phyloP scores from a whole-genome alignment of 140 eudicot species.

The Cichorium intybus region DNA sequence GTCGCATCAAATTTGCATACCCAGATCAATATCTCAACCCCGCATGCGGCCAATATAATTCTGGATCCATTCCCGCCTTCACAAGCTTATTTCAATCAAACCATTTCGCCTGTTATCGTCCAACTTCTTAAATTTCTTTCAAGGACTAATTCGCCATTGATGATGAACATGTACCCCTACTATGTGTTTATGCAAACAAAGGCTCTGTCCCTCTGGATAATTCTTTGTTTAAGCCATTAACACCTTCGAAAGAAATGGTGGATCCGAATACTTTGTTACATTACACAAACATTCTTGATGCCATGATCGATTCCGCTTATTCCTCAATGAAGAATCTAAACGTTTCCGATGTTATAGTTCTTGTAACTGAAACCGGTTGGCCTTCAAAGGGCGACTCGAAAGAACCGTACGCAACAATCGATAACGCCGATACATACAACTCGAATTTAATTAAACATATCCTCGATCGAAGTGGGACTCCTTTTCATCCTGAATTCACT shows the following conservation, averaged over 20 bases:
- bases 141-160: conserved; percentile 65
- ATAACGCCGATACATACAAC: conserved; percentile 79
- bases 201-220: conserved; percentile 89
- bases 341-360: conserved; percentile 63
- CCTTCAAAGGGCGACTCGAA: conserved; percentile 91
- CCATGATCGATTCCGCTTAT: conserved; percentile 85
- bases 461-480: conserved; percentile 72
- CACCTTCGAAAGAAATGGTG: conserved; percentile 86
- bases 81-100: conserved; percentile 82
- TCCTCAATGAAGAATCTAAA: conserved; percentile 82
- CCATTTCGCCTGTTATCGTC: conserved; percentile 51
- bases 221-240: conserved; percentile 78
- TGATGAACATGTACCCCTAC: conserved; percentile 95
- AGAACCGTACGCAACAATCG: conserved; percentile 86
- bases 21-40: conserved; percentile 78
- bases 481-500: conserved; percentile 68
- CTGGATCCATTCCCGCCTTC: conserved; percentile 96
- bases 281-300: conserved; percentile 81
- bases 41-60: conserved; percentile 65
- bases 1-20: conserved; percentile 77
- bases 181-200: conserved; percentile 89
- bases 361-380: conserved; percentile 90
- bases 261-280: conserved; percentile 87
- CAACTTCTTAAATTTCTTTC: conserved; percentile 63
- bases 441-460: conserved; percentile 82